Conservation (phyloP, 345 rosid genomes). For the Aethionema arabicum region DNA sequence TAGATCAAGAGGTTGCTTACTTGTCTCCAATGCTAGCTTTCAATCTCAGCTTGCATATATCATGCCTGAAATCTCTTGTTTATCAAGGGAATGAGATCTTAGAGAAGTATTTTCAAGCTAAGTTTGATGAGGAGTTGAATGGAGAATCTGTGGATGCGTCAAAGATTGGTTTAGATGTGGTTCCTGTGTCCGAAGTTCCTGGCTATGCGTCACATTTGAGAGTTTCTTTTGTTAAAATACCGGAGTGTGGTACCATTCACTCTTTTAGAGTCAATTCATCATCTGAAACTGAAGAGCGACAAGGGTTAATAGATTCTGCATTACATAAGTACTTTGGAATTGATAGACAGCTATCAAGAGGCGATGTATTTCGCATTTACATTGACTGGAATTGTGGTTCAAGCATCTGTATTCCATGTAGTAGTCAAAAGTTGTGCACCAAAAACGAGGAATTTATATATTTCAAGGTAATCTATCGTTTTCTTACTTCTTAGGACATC, state of each 20-base stretch:
- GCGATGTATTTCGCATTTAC: slow-evolving; percentile 68
- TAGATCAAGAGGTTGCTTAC: slow-evolving; percentile 61
- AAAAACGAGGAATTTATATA: slow-evolving; percentile 46
- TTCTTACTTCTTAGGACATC: background rate
- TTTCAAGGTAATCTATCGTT: slow-evolving; percentile 62
- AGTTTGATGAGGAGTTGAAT: slow-evolving; percentile 40
- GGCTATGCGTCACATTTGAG: slow-evolving; percentile 86
- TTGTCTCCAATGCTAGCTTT: slow-evolving; percentile 83
- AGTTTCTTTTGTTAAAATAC: slow-evolving; percentile 83
- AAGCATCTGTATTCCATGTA: slow-evolving; percentile 64
- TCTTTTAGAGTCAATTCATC: slow-evolving; percentile 58
- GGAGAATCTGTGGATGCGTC: slow-evolving; percentile 36
- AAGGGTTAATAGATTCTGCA: slow-evolving; percentile 79
- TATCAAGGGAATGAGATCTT: slow-evolving; percentile 56
- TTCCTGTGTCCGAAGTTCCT: slow-evolving; percentile 51
- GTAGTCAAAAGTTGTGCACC: slow-evolving; percentile 45
- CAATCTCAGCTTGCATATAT: slow-evolving; percentile 72
- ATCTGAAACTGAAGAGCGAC: slow-evolving; percentile 80
- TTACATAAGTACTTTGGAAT: slow-evolving; percentile 66
- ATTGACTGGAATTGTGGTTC: slow-evolving; percentile 82
- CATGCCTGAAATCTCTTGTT: slow-evolving; percentile 68
- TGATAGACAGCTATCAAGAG: slow-evolving; percentile 71
- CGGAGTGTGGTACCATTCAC: slow-evolving; percentile 80
- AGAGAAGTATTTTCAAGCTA: slow-evolving; percentile 55
- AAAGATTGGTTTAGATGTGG: slow-evolving; percentile 51